Evolutionary conservation across 2,329 filamentous ascomycete genomes (phyloP), one percentile per base, ranked within the genome.

Genomic region (Cordyceps fumosorosea): DNA sequence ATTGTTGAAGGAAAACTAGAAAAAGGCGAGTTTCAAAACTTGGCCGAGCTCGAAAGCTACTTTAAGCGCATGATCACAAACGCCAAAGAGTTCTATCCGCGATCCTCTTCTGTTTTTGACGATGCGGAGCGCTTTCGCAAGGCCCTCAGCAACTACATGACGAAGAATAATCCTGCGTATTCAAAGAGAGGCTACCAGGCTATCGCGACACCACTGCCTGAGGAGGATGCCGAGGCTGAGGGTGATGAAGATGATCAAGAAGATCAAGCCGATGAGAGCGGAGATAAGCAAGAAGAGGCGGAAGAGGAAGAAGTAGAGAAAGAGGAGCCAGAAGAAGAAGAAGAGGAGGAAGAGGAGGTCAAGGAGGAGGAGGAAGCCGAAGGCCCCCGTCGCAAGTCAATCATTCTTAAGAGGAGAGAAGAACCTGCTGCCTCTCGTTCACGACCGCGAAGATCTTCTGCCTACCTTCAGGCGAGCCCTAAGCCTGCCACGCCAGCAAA

Each of bases 41-140:
- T 96, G 55, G 86, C 90, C 6, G 81, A 88, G 56, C 78, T 96
- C 14, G 92, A 96, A 74, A 88, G 89, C 70, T 93, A 93, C 72
- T 84, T 93, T 71, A 96, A 95, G 78, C 87, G 91, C 65, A 89
- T 96, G 82, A 89, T 96, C 61, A 83, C 86, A 66, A 96, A 96
- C 70, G 90, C 90, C 42, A 96, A 96, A 74, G 87, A 91, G 60
- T 95, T 86, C 76, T 93, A 93, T 70, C 81, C 87, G 64, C 88
- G 88, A 67, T 83, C 82, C 50, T 91, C 90, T 0, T 77, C 85
- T 62, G 81, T 89, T 44, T 93, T 89, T 71, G 88, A 91, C 50
- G 91, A 96, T 76, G 91, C 92, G 10, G 92, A 96, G 74, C 86
- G 91, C 55, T 84, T 96, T 52, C 84, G 92, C 53, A 96, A 96